Evolutionary conservation across 1,139 yeast genomes (phyloP).

Genomic region (Diutina rugosa): DNA sequence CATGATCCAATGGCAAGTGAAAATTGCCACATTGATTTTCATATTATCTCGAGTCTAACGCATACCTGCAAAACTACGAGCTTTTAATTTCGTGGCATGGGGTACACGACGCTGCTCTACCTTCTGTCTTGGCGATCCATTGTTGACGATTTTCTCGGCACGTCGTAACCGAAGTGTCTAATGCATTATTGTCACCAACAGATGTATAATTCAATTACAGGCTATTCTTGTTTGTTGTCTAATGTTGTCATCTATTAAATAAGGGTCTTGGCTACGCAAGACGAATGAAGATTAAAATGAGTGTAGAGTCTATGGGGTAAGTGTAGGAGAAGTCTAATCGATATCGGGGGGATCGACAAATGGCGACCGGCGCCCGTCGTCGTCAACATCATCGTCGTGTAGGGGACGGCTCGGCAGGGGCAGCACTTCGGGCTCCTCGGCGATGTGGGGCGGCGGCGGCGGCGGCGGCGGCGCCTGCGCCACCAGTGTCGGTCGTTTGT

Average conservation of each 20-base stretch:
- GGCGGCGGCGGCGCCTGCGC: neutral
- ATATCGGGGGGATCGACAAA: neutral
- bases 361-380: neutral
- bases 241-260: neutral
- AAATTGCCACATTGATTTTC: too few relatives aligned
- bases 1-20: too few relatives aligned
- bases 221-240: neutral
- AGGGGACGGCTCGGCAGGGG: neutral
- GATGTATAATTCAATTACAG: neutral
- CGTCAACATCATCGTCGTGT: neutral
- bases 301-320: neutral
- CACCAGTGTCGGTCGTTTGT: neutral
- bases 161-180: too few relatives aligned
- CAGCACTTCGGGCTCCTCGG: neutral
- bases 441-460: neutral
- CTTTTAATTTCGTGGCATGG: too few relatives aligned
- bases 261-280: neutral
- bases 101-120: too few relatives aligned
- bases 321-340: neutral
- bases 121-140: too few relatives aligned
- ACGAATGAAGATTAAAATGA: neutral
- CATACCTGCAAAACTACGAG: too few relatives aligned
- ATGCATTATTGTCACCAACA: too few relatives aligned
- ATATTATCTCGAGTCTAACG: too few relatives aligned
- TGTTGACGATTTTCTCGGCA: too few relatives aligned